Evolutionary conservation across 2,329 filamentous ascomycete species (phyloP).

Genomic region (Penicillium brevicompactum): DNA sequence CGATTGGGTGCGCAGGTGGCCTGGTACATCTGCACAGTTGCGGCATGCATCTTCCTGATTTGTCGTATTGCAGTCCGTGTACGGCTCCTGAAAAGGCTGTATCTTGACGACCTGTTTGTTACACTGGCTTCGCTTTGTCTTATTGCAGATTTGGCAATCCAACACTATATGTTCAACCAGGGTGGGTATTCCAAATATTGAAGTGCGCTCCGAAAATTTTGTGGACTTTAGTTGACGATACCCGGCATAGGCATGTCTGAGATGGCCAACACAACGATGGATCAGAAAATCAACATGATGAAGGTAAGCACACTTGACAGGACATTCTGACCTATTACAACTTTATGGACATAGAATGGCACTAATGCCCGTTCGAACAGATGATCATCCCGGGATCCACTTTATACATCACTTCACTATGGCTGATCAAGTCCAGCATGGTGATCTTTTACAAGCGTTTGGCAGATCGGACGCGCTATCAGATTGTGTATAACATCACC

Average conservation of each 20-base stretch:
- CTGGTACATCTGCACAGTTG: constrained; percentile 23
- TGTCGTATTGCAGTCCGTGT: constrained; percentile 17
- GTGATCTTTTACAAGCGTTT: constrained; percentile 26
- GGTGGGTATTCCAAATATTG: constrained; percentile 9
- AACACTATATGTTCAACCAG: constrained; percentile 24
- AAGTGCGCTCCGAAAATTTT: background rate
- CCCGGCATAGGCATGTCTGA: constrained; percentile 20
- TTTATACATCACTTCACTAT: constrained; percentile 24
- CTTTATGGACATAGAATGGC: background rate
- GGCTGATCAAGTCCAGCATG: constrained; percentile 25
- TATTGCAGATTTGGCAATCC: constrained; percentile 21
- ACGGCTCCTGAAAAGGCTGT: constrained; percentile 18
- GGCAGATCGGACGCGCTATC: constrained; percentile 22
- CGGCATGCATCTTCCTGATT: constrained; percentile 16
- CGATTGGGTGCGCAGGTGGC: constrained; percentile 9
- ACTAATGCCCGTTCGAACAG: constrained; percentile 8
- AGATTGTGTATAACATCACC: constrained; percentile 22
- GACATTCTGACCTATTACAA: background rate
- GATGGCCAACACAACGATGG: constrained; percentile 8
- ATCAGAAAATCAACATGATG: constrained; percentile 18
- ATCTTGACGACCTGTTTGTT: constrained; percentile 20
- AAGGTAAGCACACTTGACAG: constrained; percentile 11
- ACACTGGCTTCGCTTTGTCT: constrained; percentile 13
- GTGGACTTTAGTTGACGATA: background rate
- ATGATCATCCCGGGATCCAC: constrained; percentile 27